These are phyloP conservation scores for Lyophyllum atratum DNA, from an alignment of 768 basidiomycete species.

Conservation along the genomic window DNA sequence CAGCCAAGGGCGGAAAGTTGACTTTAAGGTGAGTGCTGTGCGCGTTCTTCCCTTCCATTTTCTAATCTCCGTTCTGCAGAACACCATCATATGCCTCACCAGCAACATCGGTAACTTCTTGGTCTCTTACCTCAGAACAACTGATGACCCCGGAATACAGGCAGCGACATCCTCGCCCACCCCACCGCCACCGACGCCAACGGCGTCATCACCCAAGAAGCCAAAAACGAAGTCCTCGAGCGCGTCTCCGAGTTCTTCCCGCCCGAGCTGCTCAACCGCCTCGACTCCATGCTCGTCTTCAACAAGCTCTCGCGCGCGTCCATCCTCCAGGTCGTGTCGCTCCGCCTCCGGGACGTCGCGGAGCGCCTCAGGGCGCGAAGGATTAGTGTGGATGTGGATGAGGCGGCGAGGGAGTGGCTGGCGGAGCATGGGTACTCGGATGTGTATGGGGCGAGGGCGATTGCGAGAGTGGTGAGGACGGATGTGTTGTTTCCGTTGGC, in stretches of 20 bases:
- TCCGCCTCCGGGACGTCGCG: constrained; percentile 77
- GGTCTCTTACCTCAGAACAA: not conserved
- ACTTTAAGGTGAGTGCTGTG: constrained; percentile 69
- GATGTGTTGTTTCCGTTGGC: constrained; percentile 85
- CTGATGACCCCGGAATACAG: constrained; percentile 19
- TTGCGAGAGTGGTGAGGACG: constrained; percentile 82
- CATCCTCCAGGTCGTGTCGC: constrained; percentile 75
- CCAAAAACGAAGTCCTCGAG: constrained; percentile 68
- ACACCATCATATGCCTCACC: constrained; percentile 90
- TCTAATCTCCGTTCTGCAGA: constrained; percentile 38
- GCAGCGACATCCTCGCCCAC: constrained; percentile 74
- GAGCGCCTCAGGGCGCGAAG: constrained; percentile 61
- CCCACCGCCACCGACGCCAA: constrained; percentile 58
- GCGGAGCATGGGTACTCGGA: constrained; percentile 80
- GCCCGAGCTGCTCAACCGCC: constrained; percentile 86
- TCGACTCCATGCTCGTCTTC: constrained; percentile 87
- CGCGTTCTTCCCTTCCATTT: not conserved
- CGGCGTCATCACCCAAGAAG: constrained; percentile 65
- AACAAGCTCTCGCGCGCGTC: constrained; percentile 80
- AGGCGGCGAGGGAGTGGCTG: constrained; percentile 65
- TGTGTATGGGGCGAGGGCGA: constrained; percentile 84
- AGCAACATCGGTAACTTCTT: constrained; percentile 69
- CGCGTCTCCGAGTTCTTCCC: constrained; percentile 82
- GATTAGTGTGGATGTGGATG: constrained; percentile 73
- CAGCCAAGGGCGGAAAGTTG: constrained; percentile 88